phyloP scores from a whole-genome alignment of 768 basidiomycete species.

The Guyanaporus albipodus region DNA sequence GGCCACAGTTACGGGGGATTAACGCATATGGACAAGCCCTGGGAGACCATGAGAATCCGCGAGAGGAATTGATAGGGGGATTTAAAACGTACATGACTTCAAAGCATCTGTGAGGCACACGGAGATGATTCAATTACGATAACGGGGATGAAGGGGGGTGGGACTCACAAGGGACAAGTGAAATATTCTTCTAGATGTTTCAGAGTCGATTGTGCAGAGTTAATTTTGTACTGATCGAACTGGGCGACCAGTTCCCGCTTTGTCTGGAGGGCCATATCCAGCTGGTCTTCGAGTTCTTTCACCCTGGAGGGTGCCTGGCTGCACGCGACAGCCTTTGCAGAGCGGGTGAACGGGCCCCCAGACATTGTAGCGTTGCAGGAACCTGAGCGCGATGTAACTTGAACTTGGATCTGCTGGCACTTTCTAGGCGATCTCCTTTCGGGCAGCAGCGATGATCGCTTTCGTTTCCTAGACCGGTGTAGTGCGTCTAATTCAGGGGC shows the following conservation, averaged over 20 bases:
- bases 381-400: not conserved
- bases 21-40: conserved; percentile 56
- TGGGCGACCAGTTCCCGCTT: conserved; percentile 41
- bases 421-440: conserved; percentile 5
- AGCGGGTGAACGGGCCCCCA: not conserved
- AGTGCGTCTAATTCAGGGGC: not conserved
- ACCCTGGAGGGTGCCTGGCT: conserved; percentile 36
- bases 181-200: conserved; percentile 59
- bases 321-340: conserved; percentile 12
- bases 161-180: conserved; percentile 57
- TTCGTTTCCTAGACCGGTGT: conserved; percentile 10
- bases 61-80: conserved; percentile 3
- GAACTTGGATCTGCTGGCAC: conserved; percentile 12
- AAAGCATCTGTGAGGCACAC: conserved; percentile 46
- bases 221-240: conserved; percentile 39
- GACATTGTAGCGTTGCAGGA: conserved; percentile 2
- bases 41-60: not conserved
- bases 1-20: conserved; percentile 55
- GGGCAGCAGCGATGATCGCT: not conserved
- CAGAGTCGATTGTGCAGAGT: conserved; percentile 34
- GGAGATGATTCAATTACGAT: conserved; percentile 10
- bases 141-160: conserved; percentile 2
- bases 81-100: conserved; percentile 46
- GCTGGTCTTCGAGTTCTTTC: conserved; percentile 42
- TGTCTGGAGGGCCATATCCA: conserved; percentile 35